Evolutionary conservation across 495 filamentous ascomycete species (phyloP).

Genomic region (Rhypophila decipiens): DNA sequence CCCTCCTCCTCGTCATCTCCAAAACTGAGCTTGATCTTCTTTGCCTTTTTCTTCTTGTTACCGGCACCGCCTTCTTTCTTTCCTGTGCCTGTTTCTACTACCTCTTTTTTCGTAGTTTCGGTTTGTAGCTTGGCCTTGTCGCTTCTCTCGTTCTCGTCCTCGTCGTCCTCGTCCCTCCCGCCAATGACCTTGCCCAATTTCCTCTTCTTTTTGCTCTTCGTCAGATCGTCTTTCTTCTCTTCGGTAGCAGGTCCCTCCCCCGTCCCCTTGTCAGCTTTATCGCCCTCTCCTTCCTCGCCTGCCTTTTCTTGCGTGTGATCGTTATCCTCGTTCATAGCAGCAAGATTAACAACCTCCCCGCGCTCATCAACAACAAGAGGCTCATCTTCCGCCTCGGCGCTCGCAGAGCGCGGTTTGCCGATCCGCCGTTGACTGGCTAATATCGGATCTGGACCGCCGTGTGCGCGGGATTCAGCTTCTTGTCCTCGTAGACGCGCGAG

Average conservation of each 20-base stretch:
- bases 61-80: neutral
- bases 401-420: constrained; percentile 31
- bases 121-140: constrained; percentile 4
- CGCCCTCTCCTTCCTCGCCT: neutral
- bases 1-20: constrained; percentile 48
- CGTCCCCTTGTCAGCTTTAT: neutral
- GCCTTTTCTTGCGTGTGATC: constrained; percentile 4
- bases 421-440: constrained; percentile 34
- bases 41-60: constrained; percentile 40
- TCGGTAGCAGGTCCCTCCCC: constrained; percentile 10
- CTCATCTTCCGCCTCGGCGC: constrained; percentile 45
- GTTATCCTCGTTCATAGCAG: constrained; percentile 14
- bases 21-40: constrained; percentile 57
- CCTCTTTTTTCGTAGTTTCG: constrained; percentile 4
- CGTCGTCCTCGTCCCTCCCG: constrained; percentile 13
- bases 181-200: constrained; percentile 44
- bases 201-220: constrained; percentile 34
- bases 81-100: neutral
- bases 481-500: constrained; percentile 45
- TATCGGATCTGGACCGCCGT: constrained; percentile 34
- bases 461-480: constrained; percentile 12
- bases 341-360: constrained; percentile 32
- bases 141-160: constrained; percentile 3
- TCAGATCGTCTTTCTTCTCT: constrained; percentile 22
- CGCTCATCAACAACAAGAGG: constrained; percentile 41